phyloP scores from a whole-genome alignment of 495 filamentous ascomycete genomes.

The Barbatosphaeria neglecta region DNA sequence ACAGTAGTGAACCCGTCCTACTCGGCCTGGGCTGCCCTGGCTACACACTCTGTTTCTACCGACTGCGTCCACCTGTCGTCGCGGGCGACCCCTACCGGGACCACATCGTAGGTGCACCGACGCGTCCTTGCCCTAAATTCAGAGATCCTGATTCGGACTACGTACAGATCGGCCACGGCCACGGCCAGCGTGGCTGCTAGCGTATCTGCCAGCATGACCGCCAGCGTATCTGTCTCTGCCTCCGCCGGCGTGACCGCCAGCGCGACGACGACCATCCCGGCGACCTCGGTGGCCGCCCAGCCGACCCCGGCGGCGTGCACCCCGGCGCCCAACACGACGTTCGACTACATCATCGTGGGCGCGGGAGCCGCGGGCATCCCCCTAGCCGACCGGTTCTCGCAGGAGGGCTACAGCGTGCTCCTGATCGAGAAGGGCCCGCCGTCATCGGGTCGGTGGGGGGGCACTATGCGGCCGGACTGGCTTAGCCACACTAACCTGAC shows the following conservation, averaged over 20 bases:
- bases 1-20: constrained; percentile 35
- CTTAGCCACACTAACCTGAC: constrained; percentile 54
- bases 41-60: constrained; percentile 20
- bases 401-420: constrained; percentile 48
- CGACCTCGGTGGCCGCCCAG: background rate
- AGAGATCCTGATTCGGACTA: background rate
- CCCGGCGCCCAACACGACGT: constrained; percentile 35
- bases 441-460: constrained; percentile 46
- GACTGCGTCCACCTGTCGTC: constrained; percentile 20
- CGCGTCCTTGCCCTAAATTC: too few relatives aligned
- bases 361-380: constrained; percentile 54
- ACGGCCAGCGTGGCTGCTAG: too few relatives aligned
- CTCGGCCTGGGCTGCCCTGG: constrained; percentile 33
- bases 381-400: constrained; percentile 49
- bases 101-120: constrained; percentile 12
- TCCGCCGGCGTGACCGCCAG: background rate
- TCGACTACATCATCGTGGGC: constrained; percentile 58
- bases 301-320: constrained; percentile 6
- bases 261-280: background rate
- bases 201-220: background rate
- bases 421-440: constrained; percentile 55
- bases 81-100: constrained; percentile 1
- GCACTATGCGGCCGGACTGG: constrained; percentile 48
- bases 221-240: background rate
- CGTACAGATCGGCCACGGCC: too few relatives aligned